These are phyloP conservation scores for Dryas integrifolia DNA, from an alignment of 331 rosid genomes.

Conservation along the genomic window DNA sequence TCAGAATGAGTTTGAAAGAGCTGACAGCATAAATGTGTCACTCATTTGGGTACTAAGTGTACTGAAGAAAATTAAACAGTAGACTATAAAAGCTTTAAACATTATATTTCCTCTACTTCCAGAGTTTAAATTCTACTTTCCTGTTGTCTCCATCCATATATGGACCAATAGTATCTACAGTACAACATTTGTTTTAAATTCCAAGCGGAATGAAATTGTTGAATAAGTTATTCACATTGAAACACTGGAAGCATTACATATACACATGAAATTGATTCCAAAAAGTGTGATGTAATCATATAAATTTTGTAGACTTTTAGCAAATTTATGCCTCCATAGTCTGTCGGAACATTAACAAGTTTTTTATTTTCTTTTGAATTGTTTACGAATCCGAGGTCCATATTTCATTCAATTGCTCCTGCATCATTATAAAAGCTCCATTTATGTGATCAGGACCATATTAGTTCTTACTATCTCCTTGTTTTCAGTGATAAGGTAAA, in stretches of 20 bases:
- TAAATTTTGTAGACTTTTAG: not conserved
- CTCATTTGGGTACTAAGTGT: not conserved
- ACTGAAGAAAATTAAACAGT: not conserved
- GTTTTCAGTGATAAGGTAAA: not conserved
- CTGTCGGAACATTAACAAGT: not conserved
- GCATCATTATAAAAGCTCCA: not conserved
- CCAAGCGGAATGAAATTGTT: not conserved
- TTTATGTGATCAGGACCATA: not conserved
- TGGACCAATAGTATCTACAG: not conserved
- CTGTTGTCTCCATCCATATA: not conserved
- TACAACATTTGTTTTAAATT: not conserved
- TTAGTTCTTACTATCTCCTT: not conserved
- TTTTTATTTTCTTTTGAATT: not conserved
- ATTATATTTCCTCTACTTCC: not conserved
- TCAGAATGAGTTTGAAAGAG: slow-evolving; percentile 3
- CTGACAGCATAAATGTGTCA: not conserved
- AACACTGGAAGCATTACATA: not conserved
- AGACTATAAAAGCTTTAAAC: not conserved
- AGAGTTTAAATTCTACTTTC: not conserved
- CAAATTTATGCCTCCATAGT: not conserved
- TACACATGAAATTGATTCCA: not conserved
- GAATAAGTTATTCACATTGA: not conserved
- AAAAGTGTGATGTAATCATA: not conserved
- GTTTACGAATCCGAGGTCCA: not conserved
- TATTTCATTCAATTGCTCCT: not conserved